Conservation (phyloP, 306 rosid species). For the Rosa persica region DNA sequence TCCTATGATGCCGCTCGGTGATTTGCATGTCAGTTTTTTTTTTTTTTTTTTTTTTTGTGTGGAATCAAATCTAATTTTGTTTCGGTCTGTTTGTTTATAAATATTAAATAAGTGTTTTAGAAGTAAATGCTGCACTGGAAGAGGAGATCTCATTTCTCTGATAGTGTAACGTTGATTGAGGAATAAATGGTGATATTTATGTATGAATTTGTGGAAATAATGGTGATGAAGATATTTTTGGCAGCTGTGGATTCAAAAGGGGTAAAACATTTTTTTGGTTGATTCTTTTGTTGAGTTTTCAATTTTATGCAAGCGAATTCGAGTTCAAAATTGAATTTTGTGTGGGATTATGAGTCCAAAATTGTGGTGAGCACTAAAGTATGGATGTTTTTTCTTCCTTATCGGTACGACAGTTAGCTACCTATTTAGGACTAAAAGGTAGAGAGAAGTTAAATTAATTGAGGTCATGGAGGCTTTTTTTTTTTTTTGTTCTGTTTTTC, state of each 20-base stretch:
- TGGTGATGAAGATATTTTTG: not conserved
- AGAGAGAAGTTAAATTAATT: not conserved
- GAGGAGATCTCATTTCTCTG: not conserved
- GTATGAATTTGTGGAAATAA: not conserved
- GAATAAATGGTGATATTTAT: not conserved
- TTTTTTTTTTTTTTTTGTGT: not conserved
- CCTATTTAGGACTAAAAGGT: not conserved
- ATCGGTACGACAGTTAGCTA: not conserved
- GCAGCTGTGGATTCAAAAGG: not conserved
- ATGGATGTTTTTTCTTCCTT: not conserved
- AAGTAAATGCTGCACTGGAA: not conserved
- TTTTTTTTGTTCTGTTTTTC: not conserved
- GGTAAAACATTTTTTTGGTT: not conserved
- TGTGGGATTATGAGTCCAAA: not conserved
- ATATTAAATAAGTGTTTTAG: not conserved
- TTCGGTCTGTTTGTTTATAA: not conserved
- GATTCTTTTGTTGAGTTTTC: not conserved
- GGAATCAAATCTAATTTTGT: not conserved
- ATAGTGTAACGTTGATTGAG: not conserved
- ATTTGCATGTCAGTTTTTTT: constrained; percentile 16
- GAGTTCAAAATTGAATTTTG: not conserved
- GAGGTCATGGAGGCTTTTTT: not conserved
- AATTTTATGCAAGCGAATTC: not conserved
- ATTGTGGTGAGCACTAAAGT: not conserved
- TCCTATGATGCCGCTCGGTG: not conserved